Evolutionary conservation across 1,284 basidiomycete species (phyloP), one percentile per base, ranked within the genome.

Genomic region (Cutaneotrichosporon spelunceum): DNA sequence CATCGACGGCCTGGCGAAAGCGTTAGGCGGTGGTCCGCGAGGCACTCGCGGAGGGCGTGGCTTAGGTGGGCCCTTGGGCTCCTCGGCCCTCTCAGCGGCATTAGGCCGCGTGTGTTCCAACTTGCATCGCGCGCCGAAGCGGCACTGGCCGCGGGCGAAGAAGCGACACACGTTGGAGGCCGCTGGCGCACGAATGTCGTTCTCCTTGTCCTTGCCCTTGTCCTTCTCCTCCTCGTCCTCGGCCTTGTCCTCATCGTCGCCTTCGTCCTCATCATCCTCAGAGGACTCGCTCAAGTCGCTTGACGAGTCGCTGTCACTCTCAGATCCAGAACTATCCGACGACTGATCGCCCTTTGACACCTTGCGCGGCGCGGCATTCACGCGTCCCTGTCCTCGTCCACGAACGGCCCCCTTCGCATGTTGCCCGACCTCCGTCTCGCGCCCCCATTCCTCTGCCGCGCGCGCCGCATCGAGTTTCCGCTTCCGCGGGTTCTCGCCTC

Each of bases 1-100:
- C 36, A 93, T 82, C 11, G 85, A 86, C 6, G 87, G 83, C 23
- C 86, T 83, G 14, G 85, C 82, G 39, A 93, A 93, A 0, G 87
- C 85, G 76, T 90, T 91, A 56, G 77, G 80, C 6, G 83, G 81
- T 19, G 82, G 83, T 60, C 75, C 79, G 65, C 81, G 84, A 1
- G 88, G 87, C 66, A 85, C 84, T 50, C 74, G 80, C 5, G 79
- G 78, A 1, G 58, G 60, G 2, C 64, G 63, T 9, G 65, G 69
- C 42, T 44, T 53, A 11, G 59, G 63, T 26, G 63, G 56, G 0
- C 61, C 61, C 5, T 42, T 34, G 14, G 24, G 4, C n/a, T 27
- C 36, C 50, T 26, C 34, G 36, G 23, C 8, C 19, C 4, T 48
- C 16, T 47, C 56, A 26, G 47, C 27, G 27, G 13, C 49, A 4